Evolutionary conservation across 768 basidiomycete genomes (phyloP).

Genomic region (Boletus tomentosulus): DNA sequence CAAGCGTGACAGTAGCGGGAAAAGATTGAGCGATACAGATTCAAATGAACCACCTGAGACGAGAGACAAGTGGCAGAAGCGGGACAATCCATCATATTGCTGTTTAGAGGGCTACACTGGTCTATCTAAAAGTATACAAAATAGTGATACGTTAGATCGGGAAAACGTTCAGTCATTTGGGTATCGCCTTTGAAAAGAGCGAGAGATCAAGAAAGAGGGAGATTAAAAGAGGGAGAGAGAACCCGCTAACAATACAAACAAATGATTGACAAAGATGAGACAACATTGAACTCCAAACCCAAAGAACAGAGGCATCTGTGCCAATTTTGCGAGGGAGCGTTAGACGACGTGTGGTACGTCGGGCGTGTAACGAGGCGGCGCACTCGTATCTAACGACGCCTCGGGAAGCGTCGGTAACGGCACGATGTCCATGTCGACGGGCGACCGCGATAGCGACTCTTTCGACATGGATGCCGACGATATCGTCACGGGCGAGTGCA

Average conservation of each 20-base stretch:
- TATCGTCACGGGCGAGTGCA: constrained; percentile 21
- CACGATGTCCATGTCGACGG: too few species aligned
- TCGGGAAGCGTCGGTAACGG: constrained; percentile 19
- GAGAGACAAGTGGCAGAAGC: too few species aligned
- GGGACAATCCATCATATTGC: too few species aligned
- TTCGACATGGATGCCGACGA: constrained; percentile 22
- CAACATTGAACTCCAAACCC: not conserved
- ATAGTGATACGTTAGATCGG: not conserved
- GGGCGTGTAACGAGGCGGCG: constrained; percentile 22
- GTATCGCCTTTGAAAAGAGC: not conserved
- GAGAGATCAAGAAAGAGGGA: not conserved
- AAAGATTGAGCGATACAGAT: too few species aligned
- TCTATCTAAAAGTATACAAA: not conserved
- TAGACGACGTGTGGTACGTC: constrained; percentile 20
- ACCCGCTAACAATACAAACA: not conserved
- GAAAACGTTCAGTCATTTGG: not conserved
- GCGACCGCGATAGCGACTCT: too few species aligned
- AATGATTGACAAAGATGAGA: not conserved
- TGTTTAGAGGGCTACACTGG: not conserved
- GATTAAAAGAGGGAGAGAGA: not conserved
- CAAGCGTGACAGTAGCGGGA: too few species aligned
- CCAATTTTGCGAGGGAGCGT: too few species aligned
- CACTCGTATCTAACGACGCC: constrained; percentile 9
- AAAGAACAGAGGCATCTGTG: too few species aligned
- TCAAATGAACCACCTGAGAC: too few species aligned